Conservation (phyloP, 2,329 filamentous ascomycete species). For the Keithomyces neogunnii region DNA sequence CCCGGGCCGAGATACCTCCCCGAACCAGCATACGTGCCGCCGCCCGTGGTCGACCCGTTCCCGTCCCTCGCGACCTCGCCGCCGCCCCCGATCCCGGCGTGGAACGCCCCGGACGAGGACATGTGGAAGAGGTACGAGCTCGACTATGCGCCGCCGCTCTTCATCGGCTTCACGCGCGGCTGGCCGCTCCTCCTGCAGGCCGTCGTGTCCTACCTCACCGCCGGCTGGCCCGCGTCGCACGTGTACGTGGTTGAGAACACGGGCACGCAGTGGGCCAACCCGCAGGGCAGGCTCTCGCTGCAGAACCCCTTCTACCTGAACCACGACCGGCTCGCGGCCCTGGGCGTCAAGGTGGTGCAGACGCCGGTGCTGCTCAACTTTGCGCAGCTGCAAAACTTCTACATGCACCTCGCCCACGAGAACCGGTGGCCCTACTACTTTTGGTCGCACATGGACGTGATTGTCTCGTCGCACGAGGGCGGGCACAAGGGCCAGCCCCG, state of each 20-base stretch:
- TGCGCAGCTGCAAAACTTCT: conserved; percentile 48
- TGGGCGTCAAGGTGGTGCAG: conserved; percentile 43
- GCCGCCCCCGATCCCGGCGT: conserved; percentile 32
- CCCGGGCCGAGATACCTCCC: conserved; percentile 20
- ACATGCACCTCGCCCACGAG: conserved; percentile 34
- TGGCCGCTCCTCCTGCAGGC: conserved; percentile 47
- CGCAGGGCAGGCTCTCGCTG: conserved; percentile 34
- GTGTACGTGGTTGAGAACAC: conserved; percentile 54
- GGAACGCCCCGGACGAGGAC: conserved; percentile 32
- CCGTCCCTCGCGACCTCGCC: conserved; percentile 26
- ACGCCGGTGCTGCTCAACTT: conserved; percentile 45
- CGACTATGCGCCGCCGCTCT: conserved; percentile 36
- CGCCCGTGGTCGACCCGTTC: conserved; percentile 33
- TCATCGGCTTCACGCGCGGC: conserved; percentile 51
- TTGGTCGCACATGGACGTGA: conserved; percentile 49
- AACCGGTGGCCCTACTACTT: conserved; percentile 41
- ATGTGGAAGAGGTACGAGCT: conserved; percentile 30
- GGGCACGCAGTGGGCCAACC: conserved; percentile 45
- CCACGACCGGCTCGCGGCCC: conserved; percentile 37
- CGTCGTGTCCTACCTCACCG: conserved; percentile 48
- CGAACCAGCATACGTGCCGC: conserved; percentile 23
- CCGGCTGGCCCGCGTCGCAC: conserved; percentile 47
- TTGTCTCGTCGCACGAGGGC: conserved; percentile 32
- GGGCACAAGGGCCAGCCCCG: conserved; percentile 24
- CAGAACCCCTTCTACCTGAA: conserved; percentile 51